Conservation (phyloP, 805 yeast genomes). For the Priceomyces haplophilus region DNA sequence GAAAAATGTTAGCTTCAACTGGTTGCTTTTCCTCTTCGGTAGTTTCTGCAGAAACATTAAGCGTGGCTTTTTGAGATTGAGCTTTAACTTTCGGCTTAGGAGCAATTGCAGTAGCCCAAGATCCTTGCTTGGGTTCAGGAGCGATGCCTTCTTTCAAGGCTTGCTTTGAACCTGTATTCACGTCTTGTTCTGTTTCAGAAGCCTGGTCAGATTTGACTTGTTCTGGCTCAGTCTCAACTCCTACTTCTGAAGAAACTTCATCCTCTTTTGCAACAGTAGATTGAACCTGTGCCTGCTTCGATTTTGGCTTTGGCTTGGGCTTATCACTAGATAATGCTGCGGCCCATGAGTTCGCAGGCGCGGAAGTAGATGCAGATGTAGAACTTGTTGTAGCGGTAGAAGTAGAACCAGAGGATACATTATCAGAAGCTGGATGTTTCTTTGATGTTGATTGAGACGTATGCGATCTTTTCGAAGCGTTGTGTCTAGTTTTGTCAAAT, state of each 20-base stretch:
- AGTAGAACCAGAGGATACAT: slow-evolving; percentile 14
- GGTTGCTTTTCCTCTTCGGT: slow-evolving; percentile 14
- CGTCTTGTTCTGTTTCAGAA: slow-evolving; percentile 8
- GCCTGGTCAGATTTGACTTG: slow-evolving; percentile 14
- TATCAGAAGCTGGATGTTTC: slow-evolving; percentile 5
- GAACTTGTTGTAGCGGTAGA: slow-evolving; percentile 19
- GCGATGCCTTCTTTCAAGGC: slow-evolving; percentile 36
- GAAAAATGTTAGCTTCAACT: slow-evolving; percentile 9
- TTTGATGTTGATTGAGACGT: slow-evolving; percentile 12
- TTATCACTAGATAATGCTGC: slow-evolving; percentile 40
- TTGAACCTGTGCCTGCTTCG: slow-evolving; percentile 5
- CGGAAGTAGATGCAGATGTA: slow-evolving; percentile 20
- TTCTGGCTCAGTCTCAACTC: slow-evolving; percentile 15
- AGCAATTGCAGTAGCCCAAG: slow-evolving; percentile 71
- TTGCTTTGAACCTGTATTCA: slow-evolving; percentile 14
- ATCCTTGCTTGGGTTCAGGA: slow-evolving; percentile 48
- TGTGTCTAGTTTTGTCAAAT: slow-evolving; percentile 12
- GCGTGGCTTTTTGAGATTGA: slow-evolving; percentile 55
- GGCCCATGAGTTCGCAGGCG: slow-evolving; percentile 40
- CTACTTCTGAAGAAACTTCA: slow-evolving; percentile 9
- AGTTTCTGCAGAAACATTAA: slow-evolving; percentile 3
- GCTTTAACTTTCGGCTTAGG: slow-evolving; percentile 48
- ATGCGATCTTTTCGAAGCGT: slow-evolving; percentile 7
- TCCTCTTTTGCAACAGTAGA: slow-evolving; percentile 8
- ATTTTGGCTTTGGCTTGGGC: slow-evolving; percentile 24